phyloP scores from a whole-genome alignment of 1,284 basidiomycete species.

The Rhodotorula sp. region DNA sequence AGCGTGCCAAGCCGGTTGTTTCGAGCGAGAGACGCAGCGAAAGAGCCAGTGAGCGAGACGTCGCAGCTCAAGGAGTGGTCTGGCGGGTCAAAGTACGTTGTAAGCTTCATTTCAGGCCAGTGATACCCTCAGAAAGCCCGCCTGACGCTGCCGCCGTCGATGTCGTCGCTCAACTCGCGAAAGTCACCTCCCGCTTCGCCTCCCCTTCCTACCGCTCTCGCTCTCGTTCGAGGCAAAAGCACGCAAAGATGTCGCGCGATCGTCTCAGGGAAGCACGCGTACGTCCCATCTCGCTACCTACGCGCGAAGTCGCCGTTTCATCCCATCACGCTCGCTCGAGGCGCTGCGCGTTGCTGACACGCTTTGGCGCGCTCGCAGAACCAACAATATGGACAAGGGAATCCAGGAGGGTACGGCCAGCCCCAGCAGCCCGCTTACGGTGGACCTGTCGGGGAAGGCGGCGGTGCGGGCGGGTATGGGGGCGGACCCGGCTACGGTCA shows the following conservation, averaged over 20 bases:
- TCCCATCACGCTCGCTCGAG: neutral
- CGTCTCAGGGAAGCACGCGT: conserved; percentile 39
- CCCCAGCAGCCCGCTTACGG: conserved; percentile 16
- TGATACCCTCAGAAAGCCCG: no score
- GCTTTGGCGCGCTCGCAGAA: neutral
- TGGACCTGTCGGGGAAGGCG: neutral
- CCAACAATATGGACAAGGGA: neutral
- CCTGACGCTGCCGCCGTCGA: no score
- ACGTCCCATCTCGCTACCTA: neutral
- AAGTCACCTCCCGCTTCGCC: neutral
- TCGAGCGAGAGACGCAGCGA: neutral
- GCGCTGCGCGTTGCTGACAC: neutral
- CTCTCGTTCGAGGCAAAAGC: no score
- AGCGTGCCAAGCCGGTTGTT: neutral
- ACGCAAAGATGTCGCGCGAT: conserved; percentile 26
- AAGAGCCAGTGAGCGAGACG: no score
- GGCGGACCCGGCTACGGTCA: conserved; percentile 5
- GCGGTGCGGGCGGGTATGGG: no score
- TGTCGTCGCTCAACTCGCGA: no score
- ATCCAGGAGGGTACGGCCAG: neutral
- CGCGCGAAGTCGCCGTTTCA: neutral
- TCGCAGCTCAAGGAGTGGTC: no score
- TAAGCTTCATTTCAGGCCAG: no score
- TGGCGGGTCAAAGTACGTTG: no score
- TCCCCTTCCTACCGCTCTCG: neutral